Conservation (phyloP, 2,329 filamentous ascomycete genomes). For the Mycocentrospora acerina region DNA sequence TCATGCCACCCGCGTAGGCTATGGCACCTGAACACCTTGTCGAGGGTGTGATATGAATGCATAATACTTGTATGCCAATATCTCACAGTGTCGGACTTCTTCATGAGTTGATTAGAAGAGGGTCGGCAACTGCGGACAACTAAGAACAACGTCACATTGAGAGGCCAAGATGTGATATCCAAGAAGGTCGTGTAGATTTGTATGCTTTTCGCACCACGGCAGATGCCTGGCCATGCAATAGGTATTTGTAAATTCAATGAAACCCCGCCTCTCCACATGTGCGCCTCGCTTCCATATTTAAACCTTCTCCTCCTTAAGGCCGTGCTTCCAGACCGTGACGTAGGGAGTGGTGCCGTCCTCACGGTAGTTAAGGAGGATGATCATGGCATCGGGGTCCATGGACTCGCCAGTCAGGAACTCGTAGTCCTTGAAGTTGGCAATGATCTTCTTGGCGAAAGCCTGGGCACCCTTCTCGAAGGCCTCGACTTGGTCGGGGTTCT, state of each 20-base stretch:
- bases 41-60: too few species aligned
- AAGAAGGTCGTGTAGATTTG: constrained; percentile 30
- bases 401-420: constrained; percentile 92
- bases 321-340: constrained; percentile 93
- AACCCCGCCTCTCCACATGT: constrained; percentile 19
- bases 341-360: constrained; percentile 92
- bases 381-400: constrained; percentile 93
- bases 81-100: too few species aligned
- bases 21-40: too few species aligned
- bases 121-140: not conserved
- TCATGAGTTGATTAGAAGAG: too few species aligned
- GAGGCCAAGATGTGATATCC: not conserved
- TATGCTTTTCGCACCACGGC: constrained; percentile 38
- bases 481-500: constrained; percentile 64
- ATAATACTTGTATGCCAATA: too few species aligned
- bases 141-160: not conserved
- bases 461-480: constrained; percentile 77
- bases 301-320: constrained; percentile 85
- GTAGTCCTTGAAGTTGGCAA: constrained; percentile 89
- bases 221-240: constrained; percentile 43
- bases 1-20: too few species aligned
- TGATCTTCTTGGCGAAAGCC: constrained; percentile 78
- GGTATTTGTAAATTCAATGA: constrained; percentile 40
- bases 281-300: constrained; percentile 50
- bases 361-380: constrained; percentile 94